Percentiles rank a stretch among this genome's conserved stretches.
phyloP scores from a whole-genome alignment of 352 stramenopile genomes.

The Phytophthora quininea region DNA sequence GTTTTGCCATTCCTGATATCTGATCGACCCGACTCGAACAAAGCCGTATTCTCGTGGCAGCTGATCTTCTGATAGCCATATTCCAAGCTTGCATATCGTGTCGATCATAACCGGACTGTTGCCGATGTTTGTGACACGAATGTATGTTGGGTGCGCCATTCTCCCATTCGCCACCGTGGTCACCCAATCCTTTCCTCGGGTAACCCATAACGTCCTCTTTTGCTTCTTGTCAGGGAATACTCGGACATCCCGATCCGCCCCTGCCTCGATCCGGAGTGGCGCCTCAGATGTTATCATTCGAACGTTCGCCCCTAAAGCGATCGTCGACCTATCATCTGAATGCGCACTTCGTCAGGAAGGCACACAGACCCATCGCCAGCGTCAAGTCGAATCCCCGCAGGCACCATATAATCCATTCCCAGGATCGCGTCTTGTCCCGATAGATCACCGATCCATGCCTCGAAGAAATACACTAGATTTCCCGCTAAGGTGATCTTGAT shows the following conservation, averaged over 20 bases:
- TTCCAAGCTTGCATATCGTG: not conserved
- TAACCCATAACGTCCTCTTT: not conserved
- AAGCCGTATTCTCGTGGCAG: slow-evolving; percentile 7
- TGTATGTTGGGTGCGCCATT: not conserved
- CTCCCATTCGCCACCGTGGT: not conserved
- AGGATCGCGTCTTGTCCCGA: slow-evolving; percentile 6
- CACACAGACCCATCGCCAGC: slow-evolving; percentile 3
- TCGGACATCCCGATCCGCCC: not conserved
- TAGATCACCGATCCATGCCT: slow-evolving; percentile 10
- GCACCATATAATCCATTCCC: slow-evolving; percentile 22
- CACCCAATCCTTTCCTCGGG: not conserved
- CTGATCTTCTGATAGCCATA: not conserved
- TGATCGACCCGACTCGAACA: not conserved
- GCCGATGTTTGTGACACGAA: not conserved
- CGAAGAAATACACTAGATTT: slow-evolving; percentile 11
- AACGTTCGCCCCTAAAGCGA: not conserved
- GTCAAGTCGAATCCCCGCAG: slow-evolving; percentile 5
- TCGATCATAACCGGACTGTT: not conserved
- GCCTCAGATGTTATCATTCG: not conserved
- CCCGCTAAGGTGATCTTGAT: slow-evolving; percentile 7
- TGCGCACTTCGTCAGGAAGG: slow-evolving; percentile 7
- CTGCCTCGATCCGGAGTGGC: not conserved
- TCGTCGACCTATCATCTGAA: not conserved
- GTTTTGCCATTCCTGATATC: slow-evolving; percentile 8
- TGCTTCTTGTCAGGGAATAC: not conserved